A percentile compares a stretch with the other conserved stretches of the same genome.
phyloP scores from a whole-genome alignment of 1,284 basidiomycete species.

The Naganishia albida region DNA sequence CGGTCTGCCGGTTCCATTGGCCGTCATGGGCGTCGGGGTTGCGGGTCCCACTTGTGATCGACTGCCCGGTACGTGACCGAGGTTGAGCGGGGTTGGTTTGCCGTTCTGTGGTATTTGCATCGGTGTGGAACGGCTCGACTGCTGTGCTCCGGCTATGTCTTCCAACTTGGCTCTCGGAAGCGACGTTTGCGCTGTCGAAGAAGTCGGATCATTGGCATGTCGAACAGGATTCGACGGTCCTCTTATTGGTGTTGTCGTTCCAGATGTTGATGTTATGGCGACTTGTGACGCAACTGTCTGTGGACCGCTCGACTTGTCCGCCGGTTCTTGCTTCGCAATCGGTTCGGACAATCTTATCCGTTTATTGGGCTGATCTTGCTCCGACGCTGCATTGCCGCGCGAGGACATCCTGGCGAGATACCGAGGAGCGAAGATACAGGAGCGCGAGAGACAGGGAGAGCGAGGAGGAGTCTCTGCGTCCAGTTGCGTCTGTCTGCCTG shows the following conservation, averaged over 20 bases:
- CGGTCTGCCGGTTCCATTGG: constrained; percentile 3
- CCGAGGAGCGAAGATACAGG: background rate
- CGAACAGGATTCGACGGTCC: background rate
- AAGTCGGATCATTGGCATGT: background rate
- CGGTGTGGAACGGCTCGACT: constrained; percentile 1
- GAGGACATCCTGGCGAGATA: constrained; percentile 2
- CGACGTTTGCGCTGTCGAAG: background rate
- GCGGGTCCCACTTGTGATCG: background rate
- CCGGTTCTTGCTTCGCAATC: constrained; percentile 4
- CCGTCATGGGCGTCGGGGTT: background rate
- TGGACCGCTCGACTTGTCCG: background rate
- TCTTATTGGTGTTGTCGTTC: background rate
- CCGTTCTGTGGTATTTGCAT: constrained; percentile 6
- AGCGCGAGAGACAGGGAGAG: background rate
- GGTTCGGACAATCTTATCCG: constrained; percentile 22
- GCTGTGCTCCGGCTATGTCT: constrained; percentile 19
- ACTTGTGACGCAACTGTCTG: background rate
- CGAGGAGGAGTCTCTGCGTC: background rate
- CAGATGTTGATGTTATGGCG: background rate
- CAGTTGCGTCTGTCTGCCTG: background rate
- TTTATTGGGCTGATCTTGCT: constrained; percentile 19
- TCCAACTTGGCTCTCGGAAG: constrained; percentile 23
- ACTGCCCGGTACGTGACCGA: background rate
- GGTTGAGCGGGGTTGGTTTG: background rate
- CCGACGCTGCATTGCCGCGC: constrained; percentile 3